phyloP scores from a whole-genome alignment of 805 yeast genomes.

The Metschnikowia anglica region DNA sequence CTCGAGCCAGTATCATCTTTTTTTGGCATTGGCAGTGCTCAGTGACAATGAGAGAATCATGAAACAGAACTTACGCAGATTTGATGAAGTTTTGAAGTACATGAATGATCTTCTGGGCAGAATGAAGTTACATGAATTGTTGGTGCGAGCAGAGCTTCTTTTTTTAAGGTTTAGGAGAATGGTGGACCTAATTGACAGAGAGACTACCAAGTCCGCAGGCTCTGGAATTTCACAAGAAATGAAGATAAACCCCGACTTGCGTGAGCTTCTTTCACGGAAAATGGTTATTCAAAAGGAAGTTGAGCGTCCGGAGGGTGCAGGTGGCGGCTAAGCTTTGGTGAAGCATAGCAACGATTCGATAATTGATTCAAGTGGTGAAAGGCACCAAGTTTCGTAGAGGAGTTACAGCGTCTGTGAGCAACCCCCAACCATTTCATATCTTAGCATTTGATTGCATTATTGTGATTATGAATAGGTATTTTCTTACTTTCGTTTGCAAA shows the following conservation, averaged over 20 bases:
- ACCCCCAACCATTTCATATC: too few species aligned
- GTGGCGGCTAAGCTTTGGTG: constrained; percentile 37
- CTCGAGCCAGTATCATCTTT: constrained; percentile 83
- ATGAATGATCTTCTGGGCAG: constrained; percentile 86
- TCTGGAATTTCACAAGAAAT: background rate
- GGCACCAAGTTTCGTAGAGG: too few species aligned
- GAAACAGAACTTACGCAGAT: constrained; percentile 66
- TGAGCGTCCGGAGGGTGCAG: constrained; percentile 43
- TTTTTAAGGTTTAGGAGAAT: constrained; percentile 79
- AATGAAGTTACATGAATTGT: constrained; percentile 69
- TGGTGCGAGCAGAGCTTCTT: constrained; percentile 80
- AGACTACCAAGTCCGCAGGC: constrained; percentile 24
- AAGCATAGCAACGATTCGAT: too few species aligned
- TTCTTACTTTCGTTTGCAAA: too few species aligned
- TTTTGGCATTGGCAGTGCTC: constrained; percentile 83
- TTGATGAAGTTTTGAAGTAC: constrained; percentile 90
- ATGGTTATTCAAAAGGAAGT: constrained; percentile 64
- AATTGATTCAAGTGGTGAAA: too few species aligned
- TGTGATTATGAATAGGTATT: too few species aligned
- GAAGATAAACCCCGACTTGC: constrained; percentile 51
- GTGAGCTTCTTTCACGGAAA: constrained; percentile 59
- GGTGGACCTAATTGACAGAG: constrained; percentile 73
- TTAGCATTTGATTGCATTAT: too few species aligned
- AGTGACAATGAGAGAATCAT: constrained; percentile 83
- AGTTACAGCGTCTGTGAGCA: too few species aligned